Conservation (phyloP, 2,329 filamentous ascomycete genomes). For the Lachnellula cervina region DNA sequence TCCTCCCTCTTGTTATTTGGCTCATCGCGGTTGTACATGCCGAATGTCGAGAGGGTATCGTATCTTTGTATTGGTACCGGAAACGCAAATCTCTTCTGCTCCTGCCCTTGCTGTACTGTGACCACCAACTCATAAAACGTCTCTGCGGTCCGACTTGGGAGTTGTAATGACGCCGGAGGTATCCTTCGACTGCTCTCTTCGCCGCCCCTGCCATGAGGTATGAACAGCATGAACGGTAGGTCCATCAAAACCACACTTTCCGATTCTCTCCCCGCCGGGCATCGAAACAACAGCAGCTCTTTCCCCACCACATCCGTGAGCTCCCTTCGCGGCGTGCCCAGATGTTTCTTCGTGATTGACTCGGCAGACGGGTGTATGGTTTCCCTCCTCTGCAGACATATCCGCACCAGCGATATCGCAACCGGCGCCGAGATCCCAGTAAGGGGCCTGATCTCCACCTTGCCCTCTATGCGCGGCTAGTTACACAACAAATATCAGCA, state of each 20-base stretch:
- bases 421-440: conserved; percentile 85
- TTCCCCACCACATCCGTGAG: conserved; percentile 91
- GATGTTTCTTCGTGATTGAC: conserved; percentile 85
- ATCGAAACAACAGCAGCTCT: conserved; percentile 87
- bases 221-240: conserved; percentile 93
- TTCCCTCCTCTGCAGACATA: conserved; percentile 88
- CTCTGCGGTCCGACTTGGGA: conserved; percentile 90
- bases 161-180: conserved; percentile 84
- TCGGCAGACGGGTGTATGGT: conserved; percentile 96
- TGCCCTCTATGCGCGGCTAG: conserved; percentile 96
- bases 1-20: conserved; percentile 80
- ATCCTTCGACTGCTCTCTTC: conserved; percentile 87
- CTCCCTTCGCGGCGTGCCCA: conserved; percentile 86
- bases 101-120: conserved; percentile 85
- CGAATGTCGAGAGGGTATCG: conserved; percentile 95
- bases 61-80: conserved; percentile 89
- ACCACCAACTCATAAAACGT: conserved; percentile 97
- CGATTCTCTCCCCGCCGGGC: conserved; percentile 74
- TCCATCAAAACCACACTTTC: conserved; percentile 95
- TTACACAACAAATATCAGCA: conserved; percentile 12
- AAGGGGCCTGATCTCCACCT: conserved; percentile 89
- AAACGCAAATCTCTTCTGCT: conserved; percentile 87
- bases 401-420: conserved; percentile 85
- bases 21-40: conserved; percentile 98
- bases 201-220: conserved; percentile 86